These are phyloP conservation scores for Coprinopsis marcescibilis DNA, from an alignment of 768 basidiomycete genomes.

Conservation along the genomic window DNA sequence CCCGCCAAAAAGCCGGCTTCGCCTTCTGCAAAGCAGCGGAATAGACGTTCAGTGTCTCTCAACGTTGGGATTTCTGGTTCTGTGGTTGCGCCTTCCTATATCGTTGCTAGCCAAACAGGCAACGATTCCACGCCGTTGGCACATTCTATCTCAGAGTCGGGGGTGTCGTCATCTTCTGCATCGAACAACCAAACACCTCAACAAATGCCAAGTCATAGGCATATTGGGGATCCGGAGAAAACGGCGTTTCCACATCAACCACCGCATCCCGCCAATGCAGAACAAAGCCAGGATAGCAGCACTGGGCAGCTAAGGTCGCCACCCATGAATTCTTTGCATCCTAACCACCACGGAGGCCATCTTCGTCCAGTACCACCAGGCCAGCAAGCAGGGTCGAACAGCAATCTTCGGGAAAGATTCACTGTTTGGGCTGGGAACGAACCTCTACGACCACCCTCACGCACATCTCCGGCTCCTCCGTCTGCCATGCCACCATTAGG, in stretches of 20 bases:
- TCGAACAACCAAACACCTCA: constrained; percentile 28
- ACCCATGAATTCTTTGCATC: too few relatives aligned
- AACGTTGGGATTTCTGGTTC: constrained; percentile 30
- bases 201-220: too few relatives aligned
- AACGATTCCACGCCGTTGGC: constrained; percentile 27
- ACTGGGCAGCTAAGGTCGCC: too few relatives aligned
- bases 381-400: constrained; percentile 7
- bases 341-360: constrained; percentile 6
- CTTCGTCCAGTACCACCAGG: constrained; percentile 23
- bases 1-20: constrained; percentile 32
- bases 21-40: constrained; percentile 39
- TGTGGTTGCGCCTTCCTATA: constrained; percentile 15
- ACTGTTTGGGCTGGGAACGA: constrained; percentile 36
- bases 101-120: constrained; percentile 16
- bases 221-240: too few relatives aligned
- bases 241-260: constrained; percentile 11
- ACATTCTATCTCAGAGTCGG: constrained; percentile 27
- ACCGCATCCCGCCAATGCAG: neutral
- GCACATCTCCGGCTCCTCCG: constrained; percentile 8
- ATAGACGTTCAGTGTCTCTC: constrained; percentile 64
- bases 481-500: constrained; percentile 15
- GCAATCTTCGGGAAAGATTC: constrained; percentile 43
- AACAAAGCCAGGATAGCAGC: constrained; percentile 1
- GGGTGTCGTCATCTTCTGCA: constrained; percentile 8
- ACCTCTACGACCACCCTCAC: constrained; percentile 8